Evolutionary conservation across 2,329 filamentous ascomycete species (phyloP), one percentile per base, ranked within the genome.

Genomic region (Calonectria crousiana): DNA sequence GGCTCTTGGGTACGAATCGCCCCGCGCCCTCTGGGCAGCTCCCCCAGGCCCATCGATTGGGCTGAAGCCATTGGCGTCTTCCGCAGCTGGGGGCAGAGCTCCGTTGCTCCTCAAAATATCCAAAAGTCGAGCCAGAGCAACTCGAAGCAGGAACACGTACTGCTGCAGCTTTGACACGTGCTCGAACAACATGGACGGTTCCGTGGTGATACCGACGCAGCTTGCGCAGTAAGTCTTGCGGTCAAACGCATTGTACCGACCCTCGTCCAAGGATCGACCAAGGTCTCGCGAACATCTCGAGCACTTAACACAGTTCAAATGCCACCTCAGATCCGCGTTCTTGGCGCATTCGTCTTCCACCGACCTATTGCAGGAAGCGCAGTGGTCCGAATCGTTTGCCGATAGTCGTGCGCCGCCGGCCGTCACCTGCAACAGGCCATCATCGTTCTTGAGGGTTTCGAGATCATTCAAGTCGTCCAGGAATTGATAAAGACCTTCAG

Each of bases 341-440:
- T 93, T 92, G 75, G 95, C 92, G 83, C 97, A 99, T 83, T 97
- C 96, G 83, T 98, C 96, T 82, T 99, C 97, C 70, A 99, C 96
- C 13, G 97, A 95, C 78, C 95, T 93, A 75, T 92, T 91, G 85
- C 97, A 99, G 30, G 91, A 86, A 6, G 90, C 89, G 83, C 97
- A 99, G 76, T 97, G 94, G 84, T 99, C 97, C 4, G 94, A 96
- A 80, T 94, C 91, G 80, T 94, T 92, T 64, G 93, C 92, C 13
- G 94, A 93, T 28, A 96, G 89, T 49, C 89, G 89, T 60, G 91
- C 89, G 75, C 93, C 92, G 51, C 92, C 92, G 53, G 89, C 87
- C 30, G 91, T 93, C 64, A 93, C 86, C 81, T 95, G 93, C 49
- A 93, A 84, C 16, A 92, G 90, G 77, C 90, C 89, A 73, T 97